Percentiles rank a stretch among this genome's conserved stretches.
phyloP scores from a whole-genome alignment of 768 basidiomycete genomes.

The Solioccasus polychromus region DNA sequence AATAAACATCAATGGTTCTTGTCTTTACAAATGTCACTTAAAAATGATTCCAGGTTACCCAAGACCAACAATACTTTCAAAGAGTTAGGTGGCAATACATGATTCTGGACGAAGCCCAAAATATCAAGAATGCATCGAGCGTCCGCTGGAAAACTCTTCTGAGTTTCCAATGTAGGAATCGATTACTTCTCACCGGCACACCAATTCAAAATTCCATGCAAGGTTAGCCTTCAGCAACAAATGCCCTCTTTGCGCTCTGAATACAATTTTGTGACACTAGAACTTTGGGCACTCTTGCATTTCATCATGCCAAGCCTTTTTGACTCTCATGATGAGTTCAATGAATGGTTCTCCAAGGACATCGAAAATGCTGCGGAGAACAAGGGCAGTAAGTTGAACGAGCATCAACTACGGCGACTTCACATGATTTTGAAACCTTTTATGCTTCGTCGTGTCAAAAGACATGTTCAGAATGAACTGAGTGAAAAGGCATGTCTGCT shows the following conservation, averaged over 20 bases:
- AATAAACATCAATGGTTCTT: conserved; percentile 22
- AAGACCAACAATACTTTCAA: conserved; percentile 98
- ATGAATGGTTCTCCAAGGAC: conserved; percentile 99
- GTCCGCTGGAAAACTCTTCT: conserved; percentile 97
- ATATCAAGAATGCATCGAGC: conserved; percentile 96
- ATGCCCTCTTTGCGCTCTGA: conserved; percentile 3
- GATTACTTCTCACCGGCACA: conserved; percentile 92
- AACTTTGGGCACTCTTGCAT: conserved; percentile 96
- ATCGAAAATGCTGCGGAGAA: conserved; percentile 95
- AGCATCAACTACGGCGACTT: conserved; percentile 89
- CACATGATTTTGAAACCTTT: conserved; percentile 99
- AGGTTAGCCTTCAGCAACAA: conserved; percentile 46
- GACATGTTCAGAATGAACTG: conserved; percentile 98
- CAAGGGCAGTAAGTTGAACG: conserved; percentile 87
- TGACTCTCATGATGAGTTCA: conserved; percentile 99
- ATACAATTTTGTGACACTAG: conserved; percentile 37
- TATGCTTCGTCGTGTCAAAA: conserved; percentile 96
- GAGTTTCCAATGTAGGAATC: conserved; percentile 93
- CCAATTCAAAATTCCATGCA: conserved; percentile 99
- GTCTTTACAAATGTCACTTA: conserved; percentile 1
- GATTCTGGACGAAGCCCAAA: conserved; percentile 99
- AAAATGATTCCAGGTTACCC: conserved; percentile 65
- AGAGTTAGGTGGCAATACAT: conserved; percentile 99
- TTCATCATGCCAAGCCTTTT: conserved; percentile 99
- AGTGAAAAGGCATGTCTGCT: conserved; percentile 81